Base-by-base conservation (phyloP, 306 rosid species). In the Spatholobus suberectus region DNA sequence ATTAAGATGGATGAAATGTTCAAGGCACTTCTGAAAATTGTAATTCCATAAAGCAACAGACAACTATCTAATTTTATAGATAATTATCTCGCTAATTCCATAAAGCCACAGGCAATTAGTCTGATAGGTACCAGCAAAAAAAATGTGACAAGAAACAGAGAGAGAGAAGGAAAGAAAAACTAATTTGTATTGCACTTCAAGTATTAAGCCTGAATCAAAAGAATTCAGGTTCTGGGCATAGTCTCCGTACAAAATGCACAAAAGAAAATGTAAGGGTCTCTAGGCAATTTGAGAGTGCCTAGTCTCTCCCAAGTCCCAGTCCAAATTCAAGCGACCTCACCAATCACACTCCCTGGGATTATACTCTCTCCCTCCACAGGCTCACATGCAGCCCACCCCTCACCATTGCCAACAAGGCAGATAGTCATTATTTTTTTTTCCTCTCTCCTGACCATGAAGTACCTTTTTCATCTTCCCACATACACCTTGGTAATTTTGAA, bases 1-100 rank as follows among this genome's bases (percentile, higher is more conserved):
- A 86, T 8, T 63, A 71, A 54, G 52, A 46, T 20, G 67, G 73
- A 82, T 78, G 49, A 80, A 81, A 62, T 17, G 29, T 76, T 52
- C 8, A 34, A 59, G 81, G 35, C 38, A 43, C 27, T 34, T 1
- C 18, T 35, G 46, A 32, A 38, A 61, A 17, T 62, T 57, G 20
- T 65, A 55, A 73, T 27, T 73, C 44, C 47, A 81, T 3, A 61
- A 49, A 83, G 51, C 59, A 73, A 78, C 76, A 23, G 35, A 40
- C 71, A 70, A 54, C 41, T 71, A 62, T 61, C 35, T 51, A 65
- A 29, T 32, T 78, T 21, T 35, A 70, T 12, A 6, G 13, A 34
- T 29, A 57, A 43, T 61, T 61, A 72, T 70, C 58, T 55, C 70
- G 24, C 47, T 38, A 70, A 70, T 58, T 70, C 41, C 41, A 44